phyloP scores from a whole-genome alignment of 768 basidiomycete species.

The Agaricus sinodeliciosus region DNA sequence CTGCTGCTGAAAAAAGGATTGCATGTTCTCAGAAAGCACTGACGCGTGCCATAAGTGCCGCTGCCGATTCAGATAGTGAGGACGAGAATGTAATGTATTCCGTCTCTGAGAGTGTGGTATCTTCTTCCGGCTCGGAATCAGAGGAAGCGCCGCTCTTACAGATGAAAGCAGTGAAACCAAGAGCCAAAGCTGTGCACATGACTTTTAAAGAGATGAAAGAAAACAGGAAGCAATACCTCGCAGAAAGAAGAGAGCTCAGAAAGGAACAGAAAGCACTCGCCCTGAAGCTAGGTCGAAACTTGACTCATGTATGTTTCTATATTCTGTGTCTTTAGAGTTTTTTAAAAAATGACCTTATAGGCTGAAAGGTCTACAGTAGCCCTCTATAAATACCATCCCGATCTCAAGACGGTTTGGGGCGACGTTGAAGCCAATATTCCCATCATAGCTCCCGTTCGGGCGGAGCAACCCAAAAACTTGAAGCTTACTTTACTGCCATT shows the following conservation, averaged over 20 bases:
- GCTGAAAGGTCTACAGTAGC: slow-evolving; percentile 65
- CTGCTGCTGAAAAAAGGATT: slow-evolving; percentile 50
- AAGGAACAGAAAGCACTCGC: slow-evolving; percentile 44
- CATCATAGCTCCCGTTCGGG: slow-evolving; percentile 58
- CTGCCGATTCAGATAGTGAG: slow-evolving; percentile 25
- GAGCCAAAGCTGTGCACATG: slow-evolving; percentile 23
- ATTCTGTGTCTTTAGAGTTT: neutral
- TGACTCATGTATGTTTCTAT: slow-evolving; percentile 54
- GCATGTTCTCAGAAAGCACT: slow-evolving; percentile 20
- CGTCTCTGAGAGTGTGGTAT: slow-evolving; percentile 22
- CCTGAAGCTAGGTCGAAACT: slow-evolving; percentile 58
- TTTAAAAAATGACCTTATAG: slow-evolving; percentile 29
- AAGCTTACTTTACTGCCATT: slow-evolving; percentile 88
- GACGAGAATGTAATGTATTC: slow-evolving; percentile 16
- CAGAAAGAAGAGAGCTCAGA: slow-evolving; percentile 25
- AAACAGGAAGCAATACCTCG: slow-evolving; percentile 15
- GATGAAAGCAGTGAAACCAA: slow-evolving; percentile 12
- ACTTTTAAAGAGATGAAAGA: slow-evolving; percentile 25
- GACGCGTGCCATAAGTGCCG: slow-evolving; percentile 1
- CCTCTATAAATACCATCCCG: slow-evolving; percentile 66
- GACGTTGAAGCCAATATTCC: slow-evolving; percentile 63
- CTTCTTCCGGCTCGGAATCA: slow-evolving; percentile 17
- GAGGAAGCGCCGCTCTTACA: slow-evolving; percentile 29
- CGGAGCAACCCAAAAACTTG: slow-evolving; percentile 75
- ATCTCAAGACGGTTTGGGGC: slow-evolving; percentile 82